phyloP scores from a whole-genome alignment of 371 early-diverging fungal species.

The Batrachochytrium dendrobatidis region DNA sequence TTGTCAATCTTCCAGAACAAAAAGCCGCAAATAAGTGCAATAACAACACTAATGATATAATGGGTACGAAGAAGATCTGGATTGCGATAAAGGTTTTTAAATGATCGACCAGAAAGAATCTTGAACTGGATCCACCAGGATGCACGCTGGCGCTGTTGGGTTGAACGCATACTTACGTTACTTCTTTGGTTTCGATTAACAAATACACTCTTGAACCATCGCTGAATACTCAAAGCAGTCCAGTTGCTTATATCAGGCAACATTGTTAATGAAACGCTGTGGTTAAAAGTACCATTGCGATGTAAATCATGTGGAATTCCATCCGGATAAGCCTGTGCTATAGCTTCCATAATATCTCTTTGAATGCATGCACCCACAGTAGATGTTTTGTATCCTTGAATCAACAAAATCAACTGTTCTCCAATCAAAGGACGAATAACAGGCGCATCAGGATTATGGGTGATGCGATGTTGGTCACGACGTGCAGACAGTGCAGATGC shows the following conservation, averaged over 20 bases:
- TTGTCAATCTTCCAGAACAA: conserved; percentile 73
- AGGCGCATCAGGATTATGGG: neutral
- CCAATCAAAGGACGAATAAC: conserved; percentile 2
- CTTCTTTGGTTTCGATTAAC: no score
- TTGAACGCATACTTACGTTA: neutral
- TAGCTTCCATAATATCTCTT: conserved; percentile 4
- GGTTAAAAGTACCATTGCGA: neutral
- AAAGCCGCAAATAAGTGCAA: conserved; percentile 55
- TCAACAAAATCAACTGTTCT: conserved; percentile 15
- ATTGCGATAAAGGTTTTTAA: conserved; percentile 82
- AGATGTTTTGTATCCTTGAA: conserved; percentile 12
- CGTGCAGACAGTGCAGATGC: conserved; percentile 5
- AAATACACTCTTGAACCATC: no score
- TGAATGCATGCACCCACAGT: neutral
- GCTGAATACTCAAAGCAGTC: no score
- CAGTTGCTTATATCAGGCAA: no score
- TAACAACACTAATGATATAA: conserved; percentile 52
- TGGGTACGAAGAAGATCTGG: conserved; percentile 78
- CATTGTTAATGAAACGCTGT: neutral
- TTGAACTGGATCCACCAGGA: conserved; percentile 67
- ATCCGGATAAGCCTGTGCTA: conserved; percentile 8
- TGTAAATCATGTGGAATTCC: neutral
- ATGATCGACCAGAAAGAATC: conserved; percentile 72
- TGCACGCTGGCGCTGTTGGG: conserved; percentile 36
- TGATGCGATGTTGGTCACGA: neutral